Percentiles rank a stretch among this genome's conserved stretches.
phyloP scores from a whole-genome alignment of 1,284 basidiomycete genomes.

The Volvariella surrecta region DNA sequence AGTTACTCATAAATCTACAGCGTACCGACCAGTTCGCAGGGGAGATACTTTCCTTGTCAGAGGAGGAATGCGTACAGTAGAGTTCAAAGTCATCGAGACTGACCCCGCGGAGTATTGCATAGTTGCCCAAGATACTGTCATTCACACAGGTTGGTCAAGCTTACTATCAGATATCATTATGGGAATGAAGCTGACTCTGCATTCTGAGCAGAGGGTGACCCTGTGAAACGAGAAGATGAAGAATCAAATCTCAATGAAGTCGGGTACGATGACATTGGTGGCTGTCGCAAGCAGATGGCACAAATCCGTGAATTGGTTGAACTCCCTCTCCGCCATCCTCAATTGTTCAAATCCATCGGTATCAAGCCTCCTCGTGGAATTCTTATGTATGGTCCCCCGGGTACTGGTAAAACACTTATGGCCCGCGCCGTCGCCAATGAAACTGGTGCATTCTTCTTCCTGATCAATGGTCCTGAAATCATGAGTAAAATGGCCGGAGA shows the following conservation, averaged over 20 bases:
- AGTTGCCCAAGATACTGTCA: conserved; percentile 94
- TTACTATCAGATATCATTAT: too few species aligned
- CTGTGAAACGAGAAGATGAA: conserved; percentile 98
- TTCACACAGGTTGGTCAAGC: conserved; percentile 66
- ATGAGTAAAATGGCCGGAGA: conserved; percentile 99
- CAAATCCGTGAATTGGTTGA: conserved; percentile 99
- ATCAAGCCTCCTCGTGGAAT: conserved; percentile 99
- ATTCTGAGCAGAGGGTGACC: conserved; percentile 93
- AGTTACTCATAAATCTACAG: conserved; percentile 26
- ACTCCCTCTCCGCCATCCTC: conserved; percentile 94
- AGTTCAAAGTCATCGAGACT: conserved; percentile 97
- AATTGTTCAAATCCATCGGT: conserved; percentile 99
- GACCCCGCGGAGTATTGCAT: conserved; percentile 96
- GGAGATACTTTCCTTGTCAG: conserved; percentile 99
- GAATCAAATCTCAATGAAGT: conserved; percentile 96
- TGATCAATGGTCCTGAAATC: conserved; percentile 99
- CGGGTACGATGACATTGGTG: conserved; percentile 99
- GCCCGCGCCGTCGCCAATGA: conserved; percentile 99
- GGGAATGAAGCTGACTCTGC: conserved; percentile 12
- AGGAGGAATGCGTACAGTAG: conserved; percentile 95
- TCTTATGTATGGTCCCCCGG: conserved; percentile 93
- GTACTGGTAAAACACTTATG: conserved; percentile 98
- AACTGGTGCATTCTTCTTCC: conserved; percentile 99
- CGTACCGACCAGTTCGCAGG: conserved; percentile 90
- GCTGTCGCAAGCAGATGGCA: conserved; percentile 98